Percentiles rank a stretch among this genome's conserved stretches.
Evolutionary conservation across 345 rosid species (phyloP).

Genomic region (Hirschfeldia incana): DNA sequence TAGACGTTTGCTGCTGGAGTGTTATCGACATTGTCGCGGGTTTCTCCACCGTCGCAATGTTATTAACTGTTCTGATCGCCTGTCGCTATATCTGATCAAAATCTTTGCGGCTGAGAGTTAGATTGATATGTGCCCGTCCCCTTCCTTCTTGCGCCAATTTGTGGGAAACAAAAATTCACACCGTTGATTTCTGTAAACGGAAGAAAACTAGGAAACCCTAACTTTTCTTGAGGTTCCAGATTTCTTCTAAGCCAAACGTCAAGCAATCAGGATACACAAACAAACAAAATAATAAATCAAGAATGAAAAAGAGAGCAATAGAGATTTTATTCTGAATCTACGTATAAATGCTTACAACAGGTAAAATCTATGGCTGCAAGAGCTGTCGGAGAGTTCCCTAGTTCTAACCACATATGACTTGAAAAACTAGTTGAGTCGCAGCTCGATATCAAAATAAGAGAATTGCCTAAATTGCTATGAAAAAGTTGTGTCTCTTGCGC

Average conservation of each 20-base stretch:
- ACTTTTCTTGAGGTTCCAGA: too few relatives aligned
- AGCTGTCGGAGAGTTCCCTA: not conserved
- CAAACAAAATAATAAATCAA: too few relatives aligned
- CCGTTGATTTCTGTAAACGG: too few relatives aligned
- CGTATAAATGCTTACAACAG: not conserved
- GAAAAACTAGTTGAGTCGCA: not conserved
- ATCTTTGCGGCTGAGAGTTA: too few relatives aligned
- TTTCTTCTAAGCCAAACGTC: not conserved
- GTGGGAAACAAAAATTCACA: too few relatives aligned
- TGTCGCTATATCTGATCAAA: not conserved
- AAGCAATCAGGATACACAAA: not conserved
- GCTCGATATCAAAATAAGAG: not conserved
- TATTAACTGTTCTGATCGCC: not conserved
- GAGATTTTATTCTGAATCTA: not conserved
- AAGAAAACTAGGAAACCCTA: too few relatives aligned
- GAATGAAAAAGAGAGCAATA: not conserved
- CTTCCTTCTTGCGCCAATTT: too few relatives aligned
- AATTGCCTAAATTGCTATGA: not conserved
- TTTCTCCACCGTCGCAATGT: too few relatives aligned
- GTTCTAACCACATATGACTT: not conserved
- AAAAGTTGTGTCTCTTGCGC: too few relatives aligned
- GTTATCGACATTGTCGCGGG: not conserved
- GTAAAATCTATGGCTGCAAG: not conserved
- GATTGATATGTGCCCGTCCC: not conserved
- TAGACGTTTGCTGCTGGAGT: not conserved